Evolutionary conservation across 2,329 filamentous ascomycete genomes (phyloP).

Genomic region (Scopulariopsis brevicaulis): DNA sequence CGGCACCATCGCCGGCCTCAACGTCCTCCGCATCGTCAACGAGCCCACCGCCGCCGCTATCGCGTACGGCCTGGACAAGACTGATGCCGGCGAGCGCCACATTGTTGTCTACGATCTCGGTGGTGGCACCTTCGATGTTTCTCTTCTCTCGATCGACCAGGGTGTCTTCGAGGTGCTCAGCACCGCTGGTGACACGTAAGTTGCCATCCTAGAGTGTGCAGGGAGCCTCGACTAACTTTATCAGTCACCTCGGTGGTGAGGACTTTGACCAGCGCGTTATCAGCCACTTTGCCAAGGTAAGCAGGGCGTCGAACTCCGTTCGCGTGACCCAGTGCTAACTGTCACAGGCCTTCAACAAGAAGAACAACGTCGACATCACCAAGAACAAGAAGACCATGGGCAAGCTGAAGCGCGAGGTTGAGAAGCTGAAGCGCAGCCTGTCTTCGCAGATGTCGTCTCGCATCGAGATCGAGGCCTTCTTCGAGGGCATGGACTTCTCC

Average conservation of each 20-base stretch:
- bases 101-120: slow-evolving; percentile 91
- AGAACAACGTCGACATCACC: slow-evolving; percentile 82
- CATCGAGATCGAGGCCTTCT: slow-evolving; percentile 96
- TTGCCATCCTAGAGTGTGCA: no score
- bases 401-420: slow-evolving; percentile 98
- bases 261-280: slow-evolving; percentile 98
- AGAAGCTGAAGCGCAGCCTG: slow-evolving; percentile 98
- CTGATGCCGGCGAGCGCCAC: slow-evolving; percentile 65
- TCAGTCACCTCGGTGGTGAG: slow-evolving; percentile 78
- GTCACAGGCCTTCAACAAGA: slow-evolving; percentile 79
- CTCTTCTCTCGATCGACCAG: slow-evolving; percentile 80
- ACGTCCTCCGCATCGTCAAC: slow-evolving; percentile 93
- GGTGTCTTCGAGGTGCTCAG: slow-evolving; percentile 92
- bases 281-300: slow-evolving; percentile 74
- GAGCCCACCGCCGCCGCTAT: slow-evolving; percentile 93
- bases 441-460: slow-evolving; percentile 88
- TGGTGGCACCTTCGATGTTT: slow-evolving; percentile 92
- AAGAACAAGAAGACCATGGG: slow-evolving; percentile 97
- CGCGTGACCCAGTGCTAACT: background rate
- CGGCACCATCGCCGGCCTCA: slow-evolving; percentile 82
- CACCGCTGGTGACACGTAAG: slow-evolving; percentile 77
- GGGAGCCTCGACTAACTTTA: no score
- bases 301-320: slow-evolving; percentile 15
- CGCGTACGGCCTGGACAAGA: slow-evolving; percentile 88
- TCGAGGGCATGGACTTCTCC: slow-evolving; percentile 93